A percentile compares a stretch with the other conserved stretches of the same genome.
phyloP scores from a whole-genome alignment of 306 rosid genomes.

The Cajanus cajan region DNA sequence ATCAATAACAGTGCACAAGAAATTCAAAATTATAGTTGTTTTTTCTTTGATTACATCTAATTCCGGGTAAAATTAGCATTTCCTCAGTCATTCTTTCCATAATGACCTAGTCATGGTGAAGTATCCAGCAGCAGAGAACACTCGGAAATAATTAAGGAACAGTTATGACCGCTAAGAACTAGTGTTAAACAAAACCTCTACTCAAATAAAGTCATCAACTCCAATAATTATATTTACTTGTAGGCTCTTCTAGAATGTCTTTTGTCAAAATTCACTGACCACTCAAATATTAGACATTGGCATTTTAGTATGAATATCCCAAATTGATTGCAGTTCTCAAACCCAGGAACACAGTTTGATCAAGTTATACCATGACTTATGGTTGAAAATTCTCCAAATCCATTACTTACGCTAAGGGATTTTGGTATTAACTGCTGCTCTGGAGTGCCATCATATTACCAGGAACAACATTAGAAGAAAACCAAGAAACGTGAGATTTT shows the following conservation, averaged over 20 bases:
- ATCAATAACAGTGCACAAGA: slow-evolving; percentile 22
- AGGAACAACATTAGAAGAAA: slow-evolving; percentile 36
- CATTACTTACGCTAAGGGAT: slow-evolving; percentile 45
- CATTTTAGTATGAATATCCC: neutral
- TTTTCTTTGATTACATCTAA: neutral
- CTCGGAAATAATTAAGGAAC: slow-evolving; percentile 5
- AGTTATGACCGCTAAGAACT: slow-evolving; percentile 12
- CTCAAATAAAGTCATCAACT: neutral
- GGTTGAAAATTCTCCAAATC: slow-evolving; percentile 15
- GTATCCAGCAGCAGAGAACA: slow-evolving; percentile 4
- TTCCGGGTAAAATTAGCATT: slow-evolving; percentile 5
- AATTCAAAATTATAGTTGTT: slow-evolving; percentile 8
- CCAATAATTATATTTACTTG: slow-evolving; percentile 10
- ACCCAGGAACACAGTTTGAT: neutral
- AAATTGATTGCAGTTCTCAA: slow-evolving; percentile 3
- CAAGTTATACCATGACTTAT: slow-evolving; percentile 1
- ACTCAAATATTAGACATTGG: neutral
- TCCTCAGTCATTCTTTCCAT: neutral
- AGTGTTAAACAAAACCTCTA: slow-evolving; percentile 1
- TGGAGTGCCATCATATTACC: slow-evolving; percentile 35
- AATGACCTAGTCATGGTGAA: neutral
- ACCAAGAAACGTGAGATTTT: slow-evolving; percentile 49
- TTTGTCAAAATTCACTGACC: neutral
- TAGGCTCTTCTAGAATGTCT: neutral
- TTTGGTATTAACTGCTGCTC: slow-evolving; percentile 42